Conservation (phyloP, 306 rosid genomes). For the Dryas alaskensis region DNA sequence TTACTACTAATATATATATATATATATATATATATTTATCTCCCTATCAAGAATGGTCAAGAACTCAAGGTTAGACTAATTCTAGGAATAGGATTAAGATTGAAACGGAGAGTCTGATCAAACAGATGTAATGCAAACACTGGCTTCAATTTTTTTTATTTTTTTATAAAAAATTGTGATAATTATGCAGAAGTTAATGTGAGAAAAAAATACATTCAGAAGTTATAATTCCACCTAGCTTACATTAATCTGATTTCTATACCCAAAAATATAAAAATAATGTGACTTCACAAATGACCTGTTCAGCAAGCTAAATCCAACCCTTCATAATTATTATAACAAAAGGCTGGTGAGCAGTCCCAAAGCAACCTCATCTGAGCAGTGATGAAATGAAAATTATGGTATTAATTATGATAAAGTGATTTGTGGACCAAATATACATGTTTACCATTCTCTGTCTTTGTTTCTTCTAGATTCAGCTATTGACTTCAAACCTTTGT, state of each 20-base stretch:
- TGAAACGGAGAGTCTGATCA: conserved; percentile 11
- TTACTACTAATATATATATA: neutral
- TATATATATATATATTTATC: neutral
- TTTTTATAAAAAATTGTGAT: neutral
- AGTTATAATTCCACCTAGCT: neutral
- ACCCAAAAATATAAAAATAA: too few relatives aligned
- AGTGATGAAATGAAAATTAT: neutral
- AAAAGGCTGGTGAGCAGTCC: conserved; percentile 5
- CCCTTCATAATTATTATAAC: neutral
- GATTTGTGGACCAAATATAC: neutral
- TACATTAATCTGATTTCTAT: neutral
- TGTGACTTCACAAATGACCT: neutral
- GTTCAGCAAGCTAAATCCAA: neutral
- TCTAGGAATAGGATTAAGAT: neutral
- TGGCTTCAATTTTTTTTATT: neutral
- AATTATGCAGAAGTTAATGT: neutral
- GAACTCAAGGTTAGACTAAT: neutral
- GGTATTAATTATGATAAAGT: neutral
- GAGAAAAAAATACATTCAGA: neutral
- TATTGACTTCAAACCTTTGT: conserved; percentile 2
- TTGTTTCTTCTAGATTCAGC: neutral
- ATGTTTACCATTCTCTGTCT: neutral
- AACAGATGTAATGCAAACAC: neutral
- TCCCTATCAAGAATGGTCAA: neutral
- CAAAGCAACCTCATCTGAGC: neutral